Percentiles rank a stretch among this genome's conserved stretches.
These are phyloP conservation scores for Knoxia roxburghii DNA, from an alignment of 257 asterid genomes.

Conservation along the genomic window DNA sequence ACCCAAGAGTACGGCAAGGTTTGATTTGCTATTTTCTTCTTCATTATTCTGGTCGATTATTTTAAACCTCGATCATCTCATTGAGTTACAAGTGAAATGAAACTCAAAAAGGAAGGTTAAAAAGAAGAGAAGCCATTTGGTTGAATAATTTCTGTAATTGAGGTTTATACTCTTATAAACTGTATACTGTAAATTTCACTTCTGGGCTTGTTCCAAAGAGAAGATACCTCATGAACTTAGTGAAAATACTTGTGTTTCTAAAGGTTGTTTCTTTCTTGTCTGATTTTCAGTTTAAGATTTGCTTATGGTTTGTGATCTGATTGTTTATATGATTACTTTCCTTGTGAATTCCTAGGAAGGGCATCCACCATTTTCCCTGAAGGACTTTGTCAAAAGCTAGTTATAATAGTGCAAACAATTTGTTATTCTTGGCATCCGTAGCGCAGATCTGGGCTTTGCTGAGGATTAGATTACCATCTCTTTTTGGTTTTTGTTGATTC, in stretches of 20 bases:
- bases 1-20: constrained; percentile 80
- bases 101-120: background rate
- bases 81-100: background rate
- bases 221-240: background rate
- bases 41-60: constrained; percentile 4
- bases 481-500: background rate
- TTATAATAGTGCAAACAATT: background rate
- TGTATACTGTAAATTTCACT: background rate
- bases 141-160: background rate
- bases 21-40: constrained; percentile 24
- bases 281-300: background rate
- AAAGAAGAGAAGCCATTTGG: background rate
- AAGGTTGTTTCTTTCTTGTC: background rate
- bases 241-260: background rate
- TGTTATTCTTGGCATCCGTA: background rate
- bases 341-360: constrained; percentile 46
- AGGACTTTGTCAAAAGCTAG: constrained; percentile 69
- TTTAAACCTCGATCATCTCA: background rate
- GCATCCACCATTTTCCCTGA: constrained; percentile 50
- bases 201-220: background rate
- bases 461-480: constrained; percentile 10
- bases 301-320: background rate
- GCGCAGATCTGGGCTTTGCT: background rate
- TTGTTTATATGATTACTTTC: background rate
- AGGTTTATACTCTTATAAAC: background rate